Base-by-base conservation (phyloP, 495 filamentous ascomycete species). In the Podospora pseudoanserina region DNA sequence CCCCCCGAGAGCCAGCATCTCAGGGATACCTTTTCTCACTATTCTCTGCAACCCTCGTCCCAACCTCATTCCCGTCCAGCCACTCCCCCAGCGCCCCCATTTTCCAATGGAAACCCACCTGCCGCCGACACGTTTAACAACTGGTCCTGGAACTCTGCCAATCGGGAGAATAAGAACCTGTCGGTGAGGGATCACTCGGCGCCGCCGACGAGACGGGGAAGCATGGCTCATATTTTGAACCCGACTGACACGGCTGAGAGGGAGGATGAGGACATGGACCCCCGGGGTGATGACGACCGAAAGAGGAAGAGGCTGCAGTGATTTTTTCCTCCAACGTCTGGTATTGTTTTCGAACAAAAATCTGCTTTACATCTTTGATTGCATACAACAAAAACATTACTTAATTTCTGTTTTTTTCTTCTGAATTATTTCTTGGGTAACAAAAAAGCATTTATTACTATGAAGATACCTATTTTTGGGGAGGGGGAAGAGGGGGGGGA, bases 1-100 rank as follows among this genome's bases (percentile, higher is more conserved):
- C 66, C 83, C 18, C 82, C 83, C 5, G 91, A 89, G 67, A 92
- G 94, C 72, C 91, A 94, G 72, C 90, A 92, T 59, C 86, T 95
- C 44, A 90, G 90, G 32, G 91, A 96, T 69, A 89, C 89, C 13
- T 86, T 96, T 60, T 92, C 91, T 53, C 87, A 88, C 67, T 97
- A 97, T 77, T 91, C 94, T 66, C 86, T 97, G 68, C 86, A 87
- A 61, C 82, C 79, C 2, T 74, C 79, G 0, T 77, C 75, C 60
- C 71, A 77, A 26, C 86, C 89, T 18, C 85, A 86, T 57, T 94
- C 91, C 13, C 85, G 91, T 19, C 92, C 94, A 63, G 86, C 86
- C 13, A 93, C 90, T 3, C 92, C 92, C 4, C 90, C 90, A 53
- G 73, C 76, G 0, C 76, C 76, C 3, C 81, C 82, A 19, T 82